Evolutionary conservation across 176 grass and related monocot genomes (phyloP), one percentile per base, ranked within the genome.

Genomic region (Pharus latifolius): DNA sequence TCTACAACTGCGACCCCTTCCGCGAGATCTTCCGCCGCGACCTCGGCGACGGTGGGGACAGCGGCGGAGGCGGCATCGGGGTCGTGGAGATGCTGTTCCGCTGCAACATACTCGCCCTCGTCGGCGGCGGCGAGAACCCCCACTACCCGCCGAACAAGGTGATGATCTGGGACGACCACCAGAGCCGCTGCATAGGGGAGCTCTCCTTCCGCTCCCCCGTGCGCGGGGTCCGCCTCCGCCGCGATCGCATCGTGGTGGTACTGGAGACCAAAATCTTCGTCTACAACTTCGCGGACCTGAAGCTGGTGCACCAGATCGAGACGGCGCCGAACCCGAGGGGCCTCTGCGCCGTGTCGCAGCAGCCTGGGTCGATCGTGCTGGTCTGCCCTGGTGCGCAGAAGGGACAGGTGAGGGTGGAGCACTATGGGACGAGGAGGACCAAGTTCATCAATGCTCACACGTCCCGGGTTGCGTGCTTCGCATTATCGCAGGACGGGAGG

Each of bases 1-100:
- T 99, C 87, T 99, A 86, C 65, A 99, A 99, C 35, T 99, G 96
- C 61, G 90, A 99, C 80, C 96, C 96, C 6, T 95, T 99, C 67
- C 96, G 96, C 24, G 96, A 95, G 82, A 99, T 99, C 75, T 95
- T 99, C 72, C 84, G 79, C 51, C 78, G 96, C 6, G 96, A 99
- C 71, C 89, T 99, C 55, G 86, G 3, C 30, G 13, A 20, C 25
- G 62, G 10, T n/a, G 71, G 70, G 10, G 62, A 60, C 14, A 34
- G 41, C 16, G 49, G 43, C 17, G 72, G 84, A 3, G 78, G 81
- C 2, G 90, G 90, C 1, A 86, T 92, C 40, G 72, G 81, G 20
- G 84, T 88, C 7, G 91, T 95, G 3, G 91, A 95, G 83, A 95
- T 95, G 91, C 83, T 95, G 12, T 95, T 95, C 68, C 82, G 91